Base-by-base conservation (phyloP, 1,139 yeast genomes). In the Geotrichum bryndzae region DNA sequence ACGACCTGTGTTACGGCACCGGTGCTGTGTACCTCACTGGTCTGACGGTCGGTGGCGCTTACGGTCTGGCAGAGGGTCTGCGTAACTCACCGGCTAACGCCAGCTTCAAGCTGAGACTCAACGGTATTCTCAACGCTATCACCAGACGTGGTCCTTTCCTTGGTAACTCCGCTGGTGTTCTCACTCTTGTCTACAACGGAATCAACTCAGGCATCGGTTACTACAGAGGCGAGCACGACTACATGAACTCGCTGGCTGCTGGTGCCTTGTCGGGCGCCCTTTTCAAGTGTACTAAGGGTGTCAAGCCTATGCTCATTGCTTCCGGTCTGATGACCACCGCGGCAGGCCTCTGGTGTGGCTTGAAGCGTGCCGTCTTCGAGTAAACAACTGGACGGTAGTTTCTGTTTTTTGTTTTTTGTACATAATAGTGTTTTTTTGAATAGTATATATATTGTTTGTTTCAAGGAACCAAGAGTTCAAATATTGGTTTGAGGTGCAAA, bases 1-100 rank as follows among this genome's bases (percentile, higher is more conserved):
- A 94, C 74, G 98, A 94, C 76, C 82, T 94, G 67, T 91, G 97
- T 82, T 94, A 95, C 77, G 99, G 99, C 69, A 89, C 99, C 13
- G 99, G 99, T 75, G 86, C 97, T 13, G 92, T 91, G 57, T 94
- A 94, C 74, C 81, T 94, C 69, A 70, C 88, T 54, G 96, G 94
- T 60, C 76, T 88, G 64, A 92, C 94, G 54, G 66, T 83, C 60
- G 99, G 99, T 75, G 99, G 99, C 65, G 79, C 86, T 18, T 88
- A 86, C 72, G 99, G 99, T 64, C 77, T 91, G 65, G 84, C 84
- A 66, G 97, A 92, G 76, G 98, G 98, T 65, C 72, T 94, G 63
- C 81, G 82, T 64, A 85, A 85, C 73, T 81, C 95, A 61, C 94
- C 96, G 29, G 81, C 84, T 54, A 80, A 84, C 64, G 85, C 92